Percentiles rank a stretch among this genome's conserved stretches.
Evolutionary conservation across 257 asterid genomes (phyloP).

Genomic region (Nemophila menziesii): DNA sequence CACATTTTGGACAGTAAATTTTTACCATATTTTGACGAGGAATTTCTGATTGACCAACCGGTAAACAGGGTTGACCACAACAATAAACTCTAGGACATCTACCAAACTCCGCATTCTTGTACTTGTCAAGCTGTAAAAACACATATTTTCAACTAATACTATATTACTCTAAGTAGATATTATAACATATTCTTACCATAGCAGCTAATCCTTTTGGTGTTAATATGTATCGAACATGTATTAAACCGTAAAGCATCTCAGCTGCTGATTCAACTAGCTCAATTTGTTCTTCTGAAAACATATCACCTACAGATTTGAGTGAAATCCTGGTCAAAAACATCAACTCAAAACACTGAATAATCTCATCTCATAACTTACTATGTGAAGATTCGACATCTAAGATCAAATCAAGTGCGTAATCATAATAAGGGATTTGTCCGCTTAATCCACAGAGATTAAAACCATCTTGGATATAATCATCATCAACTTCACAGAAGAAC

Average conservation of each 20-base stretch:
- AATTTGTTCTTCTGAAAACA: conserved; percentile 51
- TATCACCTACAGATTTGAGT: conserved; percentile 33
- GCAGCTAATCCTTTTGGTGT: conserved; percentile 55
- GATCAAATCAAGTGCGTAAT: conserved; percentile 46
- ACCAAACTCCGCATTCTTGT: conserved; percentile 60
- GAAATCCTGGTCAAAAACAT: too few relatives aligned
- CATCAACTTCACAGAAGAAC: conserved; percentile 48
- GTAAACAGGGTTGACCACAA: conserved; percentile 58
- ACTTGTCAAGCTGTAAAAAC: conserved; percentile 46
- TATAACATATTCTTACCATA: conserved; percentile 30
- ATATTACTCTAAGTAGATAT: too few relatives aligned
- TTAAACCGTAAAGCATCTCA: conserved; percentile 56
- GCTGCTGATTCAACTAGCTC: conserved; percentile 56
- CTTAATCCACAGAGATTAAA: conserved; percentile 49
- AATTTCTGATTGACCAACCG: conserved; percentile 48
- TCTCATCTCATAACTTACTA: conserved; percentile 19
- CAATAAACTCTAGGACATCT: conserved; percentile 56
- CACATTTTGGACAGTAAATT: conserved; percentile 51
- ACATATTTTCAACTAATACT: too few relatives aligned
- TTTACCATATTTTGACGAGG: conserved; percentile 46
- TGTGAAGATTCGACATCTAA: conserved; percentile 48
- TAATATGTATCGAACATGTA: conserved; percentile 50
- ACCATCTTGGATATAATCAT: conserved; percentile 53
- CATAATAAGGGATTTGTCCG: conserved; percentile 44
- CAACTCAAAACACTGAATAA: too few relatives aligned